Base-by-base conservation (phyloP, 2,329 filamentous ascomycete genomes). In the Geosmithia putterillii region DNA sequence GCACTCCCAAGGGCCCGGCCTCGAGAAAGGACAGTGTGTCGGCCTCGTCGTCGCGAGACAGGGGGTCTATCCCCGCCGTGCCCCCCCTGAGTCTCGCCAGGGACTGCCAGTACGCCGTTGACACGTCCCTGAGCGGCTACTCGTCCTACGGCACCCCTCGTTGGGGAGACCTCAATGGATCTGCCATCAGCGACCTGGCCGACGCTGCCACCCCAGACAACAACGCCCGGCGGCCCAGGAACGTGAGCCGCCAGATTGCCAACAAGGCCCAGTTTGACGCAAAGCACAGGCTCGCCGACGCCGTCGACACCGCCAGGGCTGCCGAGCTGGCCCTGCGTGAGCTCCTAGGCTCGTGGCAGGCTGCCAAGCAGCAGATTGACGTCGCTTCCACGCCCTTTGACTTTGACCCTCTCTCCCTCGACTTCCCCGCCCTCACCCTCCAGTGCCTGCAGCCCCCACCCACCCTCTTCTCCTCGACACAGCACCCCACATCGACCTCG, bases 291-390 rank as follows among this genome's bases (percentile, higher is more conserved):
- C 57, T 79, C 50, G 68, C 73, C 39, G 85, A 88, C 53, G 82
- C 85, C 34, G 63, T 76, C 52, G 89, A 95, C 57, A 87, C 78
- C n/a, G 82, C 83, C 18, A 77, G 79, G 49, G 89, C 89, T 5
- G 80, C 89, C 19, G 87, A 95, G 63, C 65, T 95, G 57, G 88
- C 90, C 7, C 63, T 95, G 51, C 72, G 85, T 48, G 90, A 95
- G 64, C 69, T 95, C 38, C 64, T 95, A 44, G 80, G 82, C 54
- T 89, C 84, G 47, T 75, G 89, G 59, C 79, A 84, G 57, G 86
- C 88, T 48, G 88, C 89, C 50, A 87, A 82, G 86, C 68, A 71
- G 52, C 69, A 76, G 40, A 65, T 78, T 41, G 70, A 78, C 47
- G 66, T 70, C 50, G 64, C 65, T 42, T 73, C 73, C 8, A 66